Percentiles rank a stretch among this genome's conserved stretches.
Conservation (phyloP, 768 basidiomycete genomes). For the Boletus rufocinnamomeus region DNA sequence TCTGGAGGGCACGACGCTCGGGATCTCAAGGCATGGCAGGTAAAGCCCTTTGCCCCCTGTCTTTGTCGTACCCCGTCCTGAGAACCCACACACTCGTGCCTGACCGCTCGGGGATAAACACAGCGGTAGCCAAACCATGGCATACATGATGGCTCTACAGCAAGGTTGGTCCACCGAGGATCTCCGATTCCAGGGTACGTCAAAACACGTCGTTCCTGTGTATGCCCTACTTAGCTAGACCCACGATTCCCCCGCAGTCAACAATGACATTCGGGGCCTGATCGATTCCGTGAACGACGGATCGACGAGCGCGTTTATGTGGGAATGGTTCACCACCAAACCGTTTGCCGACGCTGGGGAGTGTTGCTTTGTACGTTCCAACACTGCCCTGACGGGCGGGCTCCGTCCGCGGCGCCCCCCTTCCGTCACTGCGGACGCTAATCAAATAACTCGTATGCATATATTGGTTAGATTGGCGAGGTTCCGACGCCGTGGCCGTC, state of each 20-base stretch:
- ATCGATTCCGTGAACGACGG: conserved; percentile 87
- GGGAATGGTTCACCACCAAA: conserved; percentile 92
- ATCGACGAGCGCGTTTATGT: conserved; percentile 89
- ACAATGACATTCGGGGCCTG: conserved; percentile 78
- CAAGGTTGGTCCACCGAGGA: conserved; percentile 74
- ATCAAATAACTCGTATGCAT: not conserved
- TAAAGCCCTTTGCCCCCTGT: conserved; percentile 20
- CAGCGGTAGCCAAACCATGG: conserved; percentile 93
- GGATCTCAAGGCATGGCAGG: conserved; percentile 90
- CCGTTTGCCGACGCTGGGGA: conserved; percentile 79
- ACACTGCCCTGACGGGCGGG: not conserved
- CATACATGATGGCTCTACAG: conserved; percentile 89
- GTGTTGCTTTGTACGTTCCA: conserved; percentile 72
- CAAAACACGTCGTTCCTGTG: not conserved
- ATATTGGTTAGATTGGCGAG: conserved; percentile 64
- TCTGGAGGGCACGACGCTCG: conserved; percentile 78
- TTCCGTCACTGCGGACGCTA: not conserved
- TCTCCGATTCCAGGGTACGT: conserved; percentile 70
- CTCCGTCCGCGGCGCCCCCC: no score
- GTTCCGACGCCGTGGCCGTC: conserved; percentile 96
- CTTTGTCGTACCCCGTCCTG: not conserved
- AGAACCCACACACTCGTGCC: not conserved
- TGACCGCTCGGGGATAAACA: not conserved
- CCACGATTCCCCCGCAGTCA: conserved; percentile 47
- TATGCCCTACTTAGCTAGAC: no score